Evolutionary conservation across 164 flowering plant genomes (phyloP).

Genomic region (Kingdonia uniflora): DNA sequence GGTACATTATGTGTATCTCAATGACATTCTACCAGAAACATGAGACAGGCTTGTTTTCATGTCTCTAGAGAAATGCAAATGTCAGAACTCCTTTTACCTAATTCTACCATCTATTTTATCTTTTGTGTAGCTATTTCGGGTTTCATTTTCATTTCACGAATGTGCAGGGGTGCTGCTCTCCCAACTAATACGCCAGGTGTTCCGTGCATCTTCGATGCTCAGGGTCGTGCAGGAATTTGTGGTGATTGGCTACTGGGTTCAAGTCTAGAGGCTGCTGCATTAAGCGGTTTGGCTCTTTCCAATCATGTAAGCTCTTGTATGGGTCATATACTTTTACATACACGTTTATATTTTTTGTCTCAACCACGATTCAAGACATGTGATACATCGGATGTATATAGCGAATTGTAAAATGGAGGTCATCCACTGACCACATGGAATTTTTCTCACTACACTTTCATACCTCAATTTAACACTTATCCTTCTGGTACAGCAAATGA

Average conservation of each 20-base stretch:
- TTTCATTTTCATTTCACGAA: conserved; percentile 4
- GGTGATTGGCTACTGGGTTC: conserved; percentile 98
- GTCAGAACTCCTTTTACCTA: background rate
- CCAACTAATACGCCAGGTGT: conserved; percentile 78
- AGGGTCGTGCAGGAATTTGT: conserved; percentile 91
- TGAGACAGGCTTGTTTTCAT: too few relatives aligned
- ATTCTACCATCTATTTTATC: background rate
- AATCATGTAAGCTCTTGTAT: conserved; percentile 44
- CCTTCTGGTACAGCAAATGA: too few relatives aligned
- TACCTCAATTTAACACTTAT: too few relatives aligned
- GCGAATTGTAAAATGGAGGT: too few relatives aligned
- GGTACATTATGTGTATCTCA: too few relatives aligned
- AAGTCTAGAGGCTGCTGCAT: conserved; percentile 77
- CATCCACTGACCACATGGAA: too few relatives aligned
- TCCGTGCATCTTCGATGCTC: conserved; percentile 91
- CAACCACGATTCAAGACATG: too few relatives aligned
- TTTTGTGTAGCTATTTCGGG: background rate
- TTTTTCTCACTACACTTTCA: too few relatives aligned
- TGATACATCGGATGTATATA: too few relatives aligned
- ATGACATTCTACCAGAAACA: too few relatives aligned
- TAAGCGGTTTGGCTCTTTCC: conserved; percentile 86
- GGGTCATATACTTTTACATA: background rate
- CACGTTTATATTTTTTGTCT: too few relatives aligned
- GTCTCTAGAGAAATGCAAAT: too few relatives aligned
- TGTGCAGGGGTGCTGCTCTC: conserved; percentile 93